Evolutionary conservation across 1,139 yeast species (phyloP), one percentile per base, ranked within the genome.

Genomic region (Yamadazyma pseudoaaseri): DNA sequence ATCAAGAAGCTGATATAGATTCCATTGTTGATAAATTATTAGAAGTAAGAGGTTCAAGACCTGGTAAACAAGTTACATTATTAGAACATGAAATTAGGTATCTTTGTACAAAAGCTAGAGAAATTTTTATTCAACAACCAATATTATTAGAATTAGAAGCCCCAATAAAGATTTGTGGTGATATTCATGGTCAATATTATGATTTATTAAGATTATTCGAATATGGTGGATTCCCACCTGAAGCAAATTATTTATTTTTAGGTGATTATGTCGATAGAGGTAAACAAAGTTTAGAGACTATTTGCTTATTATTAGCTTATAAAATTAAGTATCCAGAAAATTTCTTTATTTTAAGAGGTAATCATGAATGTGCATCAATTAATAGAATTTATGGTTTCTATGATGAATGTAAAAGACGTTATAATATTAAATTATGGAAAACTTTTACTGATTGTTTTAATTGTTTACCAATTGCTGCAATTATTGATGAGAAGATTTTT

Each of bases 211-310:
- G 97, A 65, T 77, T 92, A 52, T 90, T 92, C 56, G 97, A 92
- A 68, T 89, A 90, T 57, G 97, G 97, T 49, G 98, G 97, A 5
- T 92, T 90, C 73, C 97, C 97, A 3, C 97, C 97, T n/a, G 96
- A 89, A 62, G 95, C 97, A 20, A 90, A 90, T 67, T 90, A 90
- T 64, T 72, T 90, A 52, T 92, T 92, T 58, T 69, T 92, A 43
- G 98, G 98, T 44, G 98, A 90, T 66, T 90, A 90, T 58, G 98
- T 90, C 48, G 98, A 90, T 70, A 82, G 98, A 73, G 98, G 98
- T 53, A 90, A 89, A 61, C 97, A 90, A 69, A 86, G 96, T 22
- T 70, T 90, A 50, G 97, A 90, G 64, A 90, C 97, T 12, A 90
- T 90, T 54, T 89, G 97, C 62, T 70, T 90, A 46, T 71, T 90